Percentiles rank a stretch among this genome's conserved stretches.
These are phyloP conservation scores for Isoetes engelmannii DNA, from an alignment of 83 land plant species.

Conservation along the genomic window DNA sequence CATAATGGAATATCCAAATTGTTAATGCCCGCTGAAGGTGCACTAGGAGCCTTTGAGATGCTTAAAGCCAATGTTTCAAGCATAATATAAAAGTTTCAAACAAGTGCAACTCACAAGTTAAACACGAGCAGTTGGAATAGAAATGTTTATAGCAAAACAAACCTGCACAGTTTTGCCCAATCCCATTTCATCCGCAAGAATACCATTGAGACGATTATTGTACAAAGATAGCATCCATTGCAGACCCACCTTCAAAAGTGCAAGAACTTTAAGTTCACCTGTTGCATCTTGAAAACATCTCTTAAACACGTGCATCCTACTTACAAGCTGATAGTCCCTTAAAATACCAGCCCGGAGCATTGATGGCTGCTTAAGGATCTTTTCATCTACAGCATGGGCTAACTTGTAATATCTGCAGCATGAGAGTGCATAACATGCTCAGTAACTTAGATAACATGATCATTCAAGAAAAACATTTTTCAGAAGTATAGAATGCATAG, in stretches of 20 bases:
- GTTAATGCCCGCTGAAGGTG: too few relatives aligned
- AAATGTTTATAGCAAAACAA: background rate
- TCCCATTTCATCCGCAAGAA: constrained; percentile 99
- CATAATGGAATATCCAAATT: too few relatives aligned
- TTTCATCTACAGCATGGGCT: constrained; percentile 97
- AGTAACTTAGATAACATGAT: background rate
- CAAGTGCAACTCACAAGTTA: too few relatives aligned
- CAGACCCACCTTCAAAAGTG: constrained; percentile 73
- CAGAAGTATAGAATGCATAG: constrained; percentile 8
- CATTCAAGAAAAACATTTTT: background rate
- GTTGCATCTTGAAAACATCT: background rate
- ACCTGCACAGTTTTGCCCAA: constrained; percentile 99
- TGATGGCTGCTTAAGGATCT: constrained; percentile 80
- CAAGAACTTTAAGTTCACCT: background rate
- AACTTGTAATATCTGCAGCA: constrained; percentile 73
- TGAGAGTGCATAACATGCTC: background rate
- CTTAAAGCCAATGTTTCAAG: too few relatives aligned
- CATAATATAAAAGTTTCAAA: too few relatives aligned
- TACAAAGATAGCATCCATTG: constrained; percentile 99
- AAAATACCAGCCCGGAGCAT: constrained; percentile 93
- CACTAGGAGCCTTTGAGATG: too few relatives aligned
- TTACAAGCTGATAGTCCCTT: constrained; percentile 94
- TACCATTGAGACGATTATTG: constrained; percentile 96
- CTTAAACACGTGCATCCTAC: constrained; percentile 17
- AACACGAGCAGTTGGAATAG: background rate